These are phyloP conservation scores for Pichia sp. DNA, from an alignment of 1,139 yeast genomes.

Conservation along the genomic window DNA sequence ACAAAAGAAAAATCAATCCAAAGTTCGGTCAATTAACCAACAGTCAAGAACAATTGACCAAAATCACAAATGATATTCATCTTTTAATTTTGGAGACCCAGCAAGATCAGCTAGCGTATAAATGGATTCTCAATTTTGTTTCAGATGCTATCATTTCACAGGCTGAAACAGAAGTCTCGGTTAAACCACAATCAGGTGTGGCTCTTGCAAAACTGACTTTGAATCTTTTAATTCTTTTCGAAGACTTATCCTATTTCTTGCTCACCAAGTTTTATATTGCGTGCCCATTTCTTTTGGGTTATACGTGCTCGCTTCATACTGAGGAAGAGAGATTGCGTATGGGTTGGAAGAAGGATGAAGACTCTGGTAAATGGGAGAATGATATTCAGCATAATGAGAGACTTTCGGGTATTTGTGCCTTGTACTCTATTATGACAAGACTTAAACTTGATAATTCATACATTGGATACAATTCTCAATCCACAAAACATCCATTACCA, in stretches of 20 bases:
- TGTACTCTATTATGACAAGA: constrained; percentile 69
- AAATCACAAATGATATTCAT: constrained; percentile 43
- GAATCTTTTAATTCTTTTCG: constrained; percentile 45
- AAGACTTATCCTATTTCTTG: constrained; percentile 59
- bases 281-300: constrained; percentile 86
- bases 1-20: constrained; percentile 73
- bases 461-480: constrained; percentile 16
- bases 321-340: constrained; percentile 74
- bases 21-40: constrained; percentile 87
- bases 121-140: constrained; percentile 72
- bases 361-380: constrained; percentile 61
- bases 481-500: constrained; percentile 41
- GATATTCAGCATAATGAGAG: constrained; percentile 73
- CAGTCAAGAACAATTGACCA: constrained; percentile 48
- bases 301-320: constrained; percentile 61
- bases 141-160: constrained; percentile 84
- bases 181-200: constrained; percentile 66
- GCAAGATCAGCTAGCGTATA: constrained; percentile 40
- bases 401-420: constrained; percentile 73
- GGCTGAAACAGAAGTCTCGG: constrained; percentile 88
- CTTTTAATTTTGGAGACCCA: constrained; percentile 40
- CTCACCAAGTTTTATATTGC: constrained; percentile 82
- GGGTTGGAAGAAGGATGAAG: constrained; percentile 75
- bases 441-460: constrained; percentile 23
- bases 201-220: constrained; percentile 69